phyloP scores from a whole-genome alignment of 805 yeast species.

The Saturnispora bothae region DNA sequence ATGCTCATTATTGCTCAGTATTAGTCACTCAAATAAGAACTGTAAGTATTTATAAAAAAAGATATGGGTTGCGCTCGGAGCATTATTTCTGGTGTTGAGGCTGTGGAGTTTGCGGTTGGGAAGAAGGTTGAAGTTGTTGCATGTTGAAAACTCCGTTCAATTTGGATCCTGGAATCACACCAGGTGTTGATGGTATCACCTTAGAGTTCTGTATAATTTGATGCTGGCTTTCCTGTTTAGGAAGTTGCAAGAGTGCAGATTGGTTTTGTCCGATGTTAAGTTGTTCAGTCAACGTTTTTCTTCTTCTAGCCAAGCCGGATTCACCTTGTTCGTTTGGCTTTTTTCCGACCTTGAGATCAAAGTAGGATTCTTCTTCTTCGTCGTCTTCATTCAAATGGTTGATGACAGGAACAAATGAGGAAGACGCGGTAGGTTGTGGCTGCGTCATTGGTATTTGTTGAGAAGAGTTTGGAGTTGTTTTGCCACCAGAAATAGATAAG shows the following conservation, averaged over 20 bases:
- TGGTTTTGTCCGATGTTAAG: constrained; percentile 1
- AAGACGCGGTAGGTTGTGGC: too few relatives aligned
- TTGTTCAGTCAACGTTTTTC: constrained; percentile 12
- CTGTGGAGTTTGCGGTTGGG: not conserved
- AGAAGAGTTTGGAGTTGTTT: constrained; percentile 4
- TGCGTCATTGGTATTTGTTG: too few relatives aligned
- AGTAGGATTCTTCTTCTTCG: not conserved
- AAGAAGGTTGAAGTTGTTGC: not conserved
- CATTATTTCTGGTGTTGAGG: too few relatives aligned
- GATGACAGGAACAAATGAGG: constrained; percentile 3
- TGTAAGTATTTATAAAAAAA: too few relatives aligned
- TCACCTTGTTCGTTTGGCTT: not conserved
- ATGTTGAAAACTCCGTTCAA: constrained; percentile 11
- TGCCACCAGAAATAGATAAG: constrained; percentile 1
- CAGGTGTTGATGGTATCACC: constrained; percentile 10
- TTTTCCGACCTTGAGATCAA: not conserved
- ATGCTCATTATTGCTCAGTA: too few relatives aligned
- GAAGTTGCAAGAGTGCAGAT: not conserved
- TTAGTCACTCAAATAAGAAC: too few relatives aligned
- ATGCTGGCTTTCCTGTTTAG: not conserved
- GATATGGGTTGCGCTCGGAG: too few relatives aligned
- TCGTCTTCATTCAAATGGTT: not conserved
- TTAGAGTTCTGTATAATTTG: not conserved
- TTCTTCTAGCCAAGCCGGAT: constrained; percentile 9
- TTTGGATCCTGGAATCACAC: constrained; percentile 13